phyloP scores from a whole-genome alignment of 2,329 filamentous ascomycete species.

The Xylariaceae sp. region DNA sequence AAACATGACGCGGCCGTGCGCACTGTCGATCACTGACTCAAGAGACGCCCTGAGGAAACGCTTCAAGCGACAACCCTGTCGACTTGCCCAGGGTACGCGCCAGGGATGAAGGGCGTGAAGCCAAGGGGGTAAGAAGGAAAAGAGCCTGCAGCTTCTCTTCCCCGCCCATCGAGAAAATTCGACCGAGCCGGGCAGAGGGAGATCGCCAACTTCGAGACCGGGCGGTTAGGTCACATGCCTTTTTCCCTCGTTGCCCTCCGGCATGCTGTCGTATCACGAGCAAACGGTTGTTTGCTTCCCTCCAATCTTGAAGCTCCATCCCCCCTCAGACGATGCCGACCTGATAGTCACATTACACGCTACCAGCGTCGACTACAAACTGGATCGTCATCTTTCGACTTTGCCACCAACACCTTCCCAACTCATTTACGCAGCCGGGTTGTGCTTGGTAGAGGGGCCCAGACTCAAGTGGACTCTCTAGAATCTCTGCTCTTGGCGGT shows the following conservation, averaged over 20 bases:
- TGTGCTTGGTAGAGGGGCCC: not conserved
- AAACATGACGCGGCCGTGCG: not conserved
- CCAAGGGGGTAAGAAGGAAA: not conserved
- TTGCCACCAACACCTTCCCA: not conserved
- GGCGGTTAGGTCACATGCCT: not conserved
- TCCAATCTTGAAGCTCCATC: not conserved
- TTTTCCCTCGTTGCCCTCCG: not conserved
- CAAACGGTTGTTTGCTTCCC: not conserved
- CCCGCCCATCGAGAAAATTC: not conserved
- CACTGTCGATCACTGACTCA: not conserved
- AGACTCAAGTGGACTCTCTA: not conserved
- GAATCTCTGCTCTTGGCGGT: not conserved
- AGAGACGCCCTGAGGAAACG: not conserved
- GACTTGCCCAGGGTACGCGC: not conserved
- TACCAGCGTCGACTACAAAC: not conserved
- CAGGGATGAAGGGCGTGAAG: not conserved
- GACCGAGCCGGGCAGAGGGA: not conserved
- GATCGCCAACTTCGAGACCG: not conserved
- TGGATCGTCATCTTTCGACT: not conserved
- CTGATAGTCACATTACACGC: not conserved
- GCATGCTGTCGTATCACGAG: not conserved
- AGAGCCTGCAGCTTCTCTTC: not conserved
- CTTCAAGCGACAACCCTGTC: not conserved
- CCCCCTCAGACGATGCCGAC: not conserved
- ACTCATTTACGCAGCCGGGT: not conserved